These are phyloP conservation scores for Tephrocybe sp. DNA, from an alignment of 768 basidiomycete species.

Conservation along the genomic window DNA sequence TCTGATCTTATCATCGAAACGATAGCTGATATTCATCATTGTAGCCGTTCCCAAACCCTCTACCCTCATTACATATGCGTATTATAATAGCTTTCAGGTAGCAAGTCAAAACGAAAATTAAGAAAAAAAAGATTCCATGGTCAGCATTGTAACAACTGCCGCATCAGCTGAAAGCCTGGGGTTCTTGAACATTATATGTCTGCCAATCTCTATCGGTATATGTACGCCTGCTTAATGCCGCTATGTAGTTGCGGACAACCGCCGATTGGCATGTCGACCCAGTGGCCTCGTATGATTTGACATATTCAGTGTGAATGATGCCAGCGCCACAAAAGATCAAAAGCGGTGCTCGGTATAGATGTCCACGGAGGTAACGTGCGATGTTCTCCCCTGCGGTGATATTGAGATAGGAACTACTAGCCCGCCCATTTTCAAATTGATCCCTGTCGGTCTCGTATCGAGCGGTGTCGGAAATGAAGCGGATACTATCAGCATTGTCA, in stretches of 20 bases:
- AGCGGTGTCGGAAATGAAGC: slow-evolving; percentile 23
- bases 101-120: too few species aligned
- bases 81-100: too few species aligned
- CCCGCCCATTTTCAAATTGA: slow-evolving; percentile 13
- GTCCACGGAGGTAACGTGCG: slow-evolving; percentile 22
- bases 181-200: slow-evolving; percentile 5
- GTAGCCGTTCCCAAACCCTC: too few species aligned
- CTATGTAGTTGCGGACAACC: slow-evolving; percentile 14
- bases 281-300: slow-evolving; percentile 15
- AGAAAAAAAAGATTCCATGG: too few species aligned
- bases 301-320: slow-evolving; percentile 20
- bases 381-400: slow-evolving; percentile 22
- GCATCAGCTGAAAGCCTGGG: not conserved
- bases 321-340: slow-evolving; percentile 24
- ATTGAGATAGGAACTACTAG: slow-evolving; percentile 13
- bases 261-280: slow-evolving; percentile 18
- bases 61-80: too few species aligned
- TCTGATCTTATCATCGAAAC: too few species aligned
- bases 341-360: slow-evolving; percentile 20
- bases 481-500: slow-evolving; percentile 18
- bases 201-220: slow-evolving; percentile 13
- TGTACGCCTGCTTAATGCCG: slow-evolving; percentile 8
- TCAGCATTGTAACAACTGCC: too few species aligned
- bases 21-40: too few species aligned
- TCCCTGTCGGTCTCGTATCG: too few species aligned